These are phyloP conservation scores for Trichophyton rubrum DNA, from an alignment of 2,329 filamentous ascomycete species.

Conservation along the genomic window DNA sequence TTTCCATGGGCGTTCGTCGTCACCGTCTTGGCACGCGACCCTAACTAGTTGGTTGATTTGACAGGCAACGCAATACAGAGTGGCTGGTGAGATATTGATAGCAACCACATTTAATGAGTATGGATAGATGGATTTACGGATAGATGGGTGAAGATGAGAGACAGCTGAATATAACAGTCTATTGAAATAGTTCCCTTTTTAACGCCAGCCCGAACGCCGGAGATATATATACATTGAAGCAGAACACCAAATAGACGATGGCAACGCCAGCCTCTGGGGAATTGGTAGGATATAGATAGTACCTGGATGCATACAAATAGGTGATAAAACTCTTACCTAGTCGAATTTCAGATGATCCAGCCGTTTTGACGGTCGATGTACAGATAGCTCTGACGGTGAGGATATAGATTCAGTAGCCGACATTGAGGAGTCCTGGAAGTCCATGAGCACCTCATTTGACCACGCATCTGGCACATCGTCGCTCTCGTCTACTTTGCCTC, in stretches of 20 bases:
- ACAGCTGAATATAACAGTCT: background rate
- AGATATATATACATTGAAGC: constrained; percentile 1
- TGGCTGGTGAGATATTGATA: background rate
- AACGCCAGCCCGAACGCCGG: background rate
- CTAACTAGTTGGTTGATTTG: too few species aligned
- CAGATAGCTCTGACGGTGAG: background rate
- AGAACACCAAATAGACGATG: background rate
- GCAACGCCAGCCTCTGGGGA: background rate
- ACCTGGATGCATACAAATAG: background rate
- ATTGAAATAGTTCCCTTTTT: background rate
- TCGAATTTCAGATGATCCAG: background rate
- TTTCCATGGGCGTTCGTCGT: background rate
- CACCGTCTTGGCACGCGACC: constrained; percentile 2
- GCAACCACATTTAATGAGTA: background rate
- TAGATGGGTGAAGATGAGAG: background rate
- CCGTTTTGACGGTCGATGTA: background rate
- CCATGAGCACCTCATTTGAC: constrained; percentile 2
- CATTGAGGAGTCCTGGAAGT: background rate
- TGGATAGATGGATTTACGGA: background rate
- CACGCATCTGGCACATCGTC: constrained; percentile 1
- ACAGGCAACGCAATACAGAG: background rate
- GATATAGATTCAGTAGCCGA: background rate
- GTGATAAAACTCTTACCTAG: background rate
- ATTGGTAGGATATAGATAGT: background rate
- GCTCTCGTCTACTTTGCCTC: background rate